Evolutionary conservation across 75 land plant genomes (phyloP).

Genomic region (Larix kaempferi): DNA sequence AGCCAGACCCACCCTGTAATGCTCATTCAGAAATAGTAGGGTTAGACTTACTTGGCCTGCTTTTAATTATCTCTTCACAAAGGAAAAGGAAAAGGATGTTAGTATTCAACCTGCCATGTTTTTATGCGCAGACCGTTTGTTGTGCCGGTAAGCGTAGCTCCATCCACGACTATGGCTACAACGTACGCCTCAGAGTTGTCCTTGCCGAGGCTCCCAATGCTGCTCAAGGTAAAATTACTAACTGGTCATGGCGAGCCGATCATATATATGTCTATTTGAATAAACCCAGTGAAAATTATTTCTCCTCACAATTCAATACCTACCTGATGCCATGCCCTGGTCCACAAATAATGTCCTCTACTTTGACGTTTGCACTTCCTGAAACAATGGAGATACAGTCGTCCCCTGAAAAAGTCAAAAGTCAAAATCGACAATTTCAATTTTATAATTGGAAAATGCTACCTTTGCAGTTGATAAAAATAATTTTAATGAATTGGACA

Average conservation of each 20-base stretch:
- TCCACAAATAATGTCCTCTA: conserved; percentile 59
- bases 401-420: conserved; percentile 47
- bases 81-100: no score
- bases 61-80: no score
- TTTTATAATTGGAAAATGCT: no score
- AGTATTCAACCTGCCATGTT: conserved; percentile 78
- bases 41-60: not conserved
- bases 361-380: conserved; percentile 52
- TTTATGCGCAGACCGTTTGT: conserved; percentile 87
- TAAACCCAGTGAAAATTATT: no score
- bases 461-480: no score
- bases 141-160: conserved; percentile 50
- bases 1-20: conserved; percentile 57
- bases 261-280: no score
- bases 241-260: no score
- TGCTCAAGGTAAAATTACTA: conserved; percentile 8
- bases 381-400: conserved; percentile 89
- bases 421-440: not conserved
- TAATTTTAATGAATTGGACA: no score
- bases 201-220: conserved; percentile 95
- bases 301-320: conserved; percentile 29
- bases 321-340: conserved; percentile 98
- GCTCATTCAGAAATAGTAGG: not conserved
- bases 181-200: conserved; percentile 52
- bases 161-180: conserved; percentile 49